Evolutionary conservation across 768 basidiomycete genomes (phyloP), one percentile per base, ranked within the genome.

Genomic region (Podaxis carcinomalis): DNA sequence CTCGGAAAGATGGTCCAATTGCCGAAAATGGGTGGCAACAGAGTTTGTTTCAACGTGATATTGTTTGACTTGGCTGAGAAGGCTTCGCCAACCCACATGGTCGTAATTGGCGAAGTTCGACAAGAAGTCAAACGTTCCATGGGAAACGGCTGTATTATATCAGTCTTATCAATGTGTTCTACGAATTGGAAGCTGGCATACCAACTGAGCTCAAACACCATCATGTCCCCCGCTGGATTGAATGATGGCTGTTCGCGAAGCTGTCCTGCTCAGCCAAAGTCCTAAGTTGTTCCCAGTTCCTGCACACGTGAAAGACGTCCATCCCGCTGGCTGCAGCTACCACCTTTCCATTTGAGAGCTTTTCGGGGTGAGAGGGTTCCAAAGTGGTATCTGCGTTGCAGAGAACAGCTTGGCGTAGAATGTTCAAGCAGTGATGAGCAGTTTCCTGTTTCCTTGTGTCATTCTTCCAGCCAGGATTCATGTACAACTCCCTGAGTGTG

Each of bases 221-320:
- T 56, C 40, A 56, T 42, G 14, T 16, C 32, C 21, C n/a, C 0
- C 14, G 23, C 25, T 9, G 13, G 6, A 16, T 5, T 35, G 27
- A 58, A 51, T 58, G 57, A 51, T 51, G 47, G 37, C 16, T 58
- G 7, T 21, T 50, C 44, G 36, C 50, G 32, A 59, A 51, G 37
- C 39, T 27, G 39, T 65, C 59, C 13, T 40, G 25, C 62, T 62
- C 56, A 37, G 53, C 50, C 42, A 47, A 56, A 27, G 51, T 28
- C 39, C 62, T 56, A 39, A 63, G 42, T 36, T 62, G 59, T 16
- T 58, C 60, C 65, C 65, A 66, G 21, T 63, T 57, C 27, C 60
- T 58, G 39, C 65, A 66, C 35, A 61, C 51, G 44, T 66, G 62
- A 19, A 51, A 28, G 14, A 63, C 65, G 3, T 57, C 51, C 56